Base-by-base conservation (phyloP, 164 flowering plant genomes). In the Magnolia kwangsiensis region DNA sequence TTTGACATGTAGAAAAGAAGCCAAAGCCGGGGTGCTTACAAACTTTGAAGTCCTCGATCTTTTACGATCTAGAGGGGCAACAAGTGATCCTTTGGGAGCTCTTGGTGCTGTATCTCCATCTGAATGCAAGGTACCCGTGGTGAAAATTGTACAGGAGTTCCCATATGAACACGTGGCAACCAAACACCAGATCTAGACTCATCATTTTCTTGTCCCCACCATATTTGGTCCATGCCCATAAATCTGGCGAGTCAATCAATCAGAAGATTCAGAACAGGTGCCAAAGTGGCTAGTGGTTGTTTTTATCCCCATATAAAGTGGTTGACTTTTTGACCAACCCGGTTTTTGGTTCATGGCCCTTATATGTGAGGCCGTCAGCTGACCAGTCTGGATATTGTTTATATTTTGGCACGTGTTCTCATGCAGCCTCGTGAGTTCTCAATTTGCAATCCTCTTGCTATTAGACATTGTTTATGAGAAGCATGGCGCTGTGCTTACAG, bases 1-100 rank as follows among this genome's bases (percentile, higher is more conserved):
- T 68, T 67, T 50, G 21, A 4, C n/a, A 67, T 78, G 72, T 79
- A 88, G 92, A 80, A 9, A 77, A 63, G 76, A 88, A 75, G 77
- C 84, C 31, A 85, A 87, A 83, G 95, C 86, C 59, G 98, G 98
- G 14, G 72, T 78, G 5, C 93, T 95, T 27, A 89, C 97, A 67
- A 93, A 95, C 84, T 95, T 87, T 75, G 98, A 95, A 83, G 97
- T 95, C 7, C 91, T 93, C 7, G 86, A 90, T 23, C 89, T 90
- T 74, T 78, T 95, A 70, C 85, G 85, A 77, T 85, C 90, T 49
- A 90, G 88, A 83, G 96, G 97, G 10, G 97, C 92, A 37, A 83
- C 90, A 21, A 84, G 73, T 73, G 96, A 90, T 79, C 87, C 90
- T 29, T 78, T 89, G 2, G 78, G 90, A 55, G 86, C 86, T 69